phyloP scores from a whole-genome alignment of 2,329 filamentous ascomycete genomes.

The Didymella lethalis region DNA sequence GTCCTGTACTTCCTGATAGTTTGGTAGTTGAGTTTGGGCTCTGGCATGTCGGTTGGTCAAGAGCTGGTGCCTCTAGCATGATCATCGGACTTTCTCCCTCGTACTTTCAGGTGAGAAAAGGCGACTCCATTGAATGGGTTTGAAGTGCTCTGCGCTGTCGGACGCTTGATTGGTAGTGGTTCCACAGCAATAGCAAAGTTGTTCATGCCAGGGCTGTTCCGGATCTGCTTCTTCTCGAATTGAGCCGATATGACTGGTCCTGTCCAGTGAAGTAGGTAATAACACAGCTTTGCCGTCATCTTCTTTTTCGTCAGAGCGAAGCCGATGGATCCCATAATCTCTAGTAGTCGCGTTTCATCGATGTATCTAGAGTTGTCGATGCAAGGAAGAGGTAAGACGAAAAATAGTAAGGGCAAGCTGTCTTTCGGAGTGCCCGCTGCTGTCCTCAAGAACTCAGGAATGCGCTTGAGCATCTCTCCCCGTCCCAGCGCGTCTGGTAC shows the following conservation, averaged over 20 bases:
- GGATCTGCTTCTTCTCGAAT: constrained; percentile 78
- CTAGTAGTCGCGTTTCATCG: constrained; percentile 70
- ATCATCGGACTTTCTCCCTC: background rate
- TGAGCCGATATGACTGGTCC: constrained; percentile 40
- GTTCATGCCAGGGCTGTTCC: constrained; percentile 78
- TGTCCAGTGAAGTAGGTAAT: constrained; percentile 79
- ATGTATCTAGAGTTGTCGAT: constrained; percentile 91
- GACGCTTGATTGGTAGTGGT: background rate
- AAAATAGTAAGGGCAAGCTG: constrained; percentile 74
- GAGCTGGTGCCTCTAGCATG: background rate
- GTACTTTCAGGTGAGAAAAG: constrained; percentile 1
- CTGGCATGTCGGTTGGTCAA: background rate
- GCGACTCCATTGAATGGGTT: background rate
- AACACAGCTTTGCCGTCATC: constrained; percentile 81
- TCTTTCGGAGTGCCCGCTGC: constrained; percentile 8
- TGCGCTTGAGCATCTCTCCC: constrained; percentile 78
- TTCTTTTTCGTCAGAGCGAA: constrained; percentile 73
- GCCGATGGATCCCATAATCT: constrained; percentile 80
- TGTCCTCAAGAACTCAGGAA: constrained; percentile 44
- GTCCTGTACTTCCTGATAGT: background rate
- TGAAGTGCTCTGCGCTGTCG: constrained; percentile 1
- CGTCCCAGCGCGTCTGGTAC: constrained; percentile 78
- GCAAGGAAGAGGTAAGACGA: constrained; percentile 89
- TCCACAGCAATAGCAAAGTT: constrained; percentile 84
- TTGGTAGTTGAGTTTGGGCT: background rate